These are phyloP conservation scores for Malus hybrid DNA, from an alignment of 331 rosid species.

Conservation along the genomic window DNA sequence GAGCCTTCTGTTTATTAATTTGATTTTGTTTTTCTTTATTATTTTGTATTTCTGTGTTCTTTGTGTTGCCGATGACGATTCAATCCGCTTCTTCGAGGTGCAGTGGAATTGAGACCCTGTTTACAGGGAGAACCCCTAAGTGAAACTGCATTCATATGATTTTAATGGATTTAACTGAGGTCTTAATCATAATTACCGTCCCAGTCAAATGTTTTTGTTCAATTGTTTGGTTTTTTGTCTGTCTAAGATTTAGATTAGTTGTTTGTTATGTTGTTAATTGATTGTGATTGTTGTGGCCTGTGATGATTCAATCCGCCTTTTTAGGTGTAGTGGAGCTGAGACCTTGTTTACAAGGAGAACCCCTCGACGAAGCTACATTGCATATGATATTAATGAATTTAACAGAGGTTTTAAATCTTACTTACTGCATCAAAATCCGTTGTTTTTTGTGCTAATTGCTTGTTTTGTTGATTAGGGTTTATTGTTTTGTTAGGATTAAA, in stretches of 20 bases:
- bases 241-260: too few relatives aligned
- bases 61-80: constrained; percentile 21
- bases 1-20: constrained; percentile 23
- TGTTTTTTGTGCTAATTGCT: not conserved
- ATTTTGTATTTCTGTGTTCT: not conserved
- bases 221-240: too few relatives aligned
- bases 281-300: too few relatives aligned
- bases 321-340: constrained; percentile 56
- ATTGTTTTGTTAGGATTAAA: too few relatives aligned
- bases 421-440: not conserved
- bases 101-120: constrained; percentile 39
- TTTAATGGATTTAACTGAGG: constrained; percentile 42
- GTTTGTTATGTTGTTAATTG: too few relatives aligned
- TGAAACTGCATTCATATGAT: constrained; percentile 50
- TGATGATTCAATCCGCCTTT: not conserved
- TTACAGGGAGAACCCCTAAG: constrained; percentile 63
- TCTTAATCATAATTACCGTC: not conserved
- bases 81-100: constrained; percentile 48
- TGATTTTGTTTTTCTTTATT: fast-evolving
- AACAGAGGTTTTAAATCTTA: constrained; percentile 23
- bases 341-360: constrained; percentile 70
- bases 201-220: not conserved
- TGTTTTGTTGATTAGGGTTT: not conserved
- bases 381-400: constrained; percentile 35
- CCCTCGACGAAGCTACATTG: constrained; percentile 67